Base-by-base conservation (phyloP, 148 eudicot genomes). In the Polygonum aviculare region DNA sequence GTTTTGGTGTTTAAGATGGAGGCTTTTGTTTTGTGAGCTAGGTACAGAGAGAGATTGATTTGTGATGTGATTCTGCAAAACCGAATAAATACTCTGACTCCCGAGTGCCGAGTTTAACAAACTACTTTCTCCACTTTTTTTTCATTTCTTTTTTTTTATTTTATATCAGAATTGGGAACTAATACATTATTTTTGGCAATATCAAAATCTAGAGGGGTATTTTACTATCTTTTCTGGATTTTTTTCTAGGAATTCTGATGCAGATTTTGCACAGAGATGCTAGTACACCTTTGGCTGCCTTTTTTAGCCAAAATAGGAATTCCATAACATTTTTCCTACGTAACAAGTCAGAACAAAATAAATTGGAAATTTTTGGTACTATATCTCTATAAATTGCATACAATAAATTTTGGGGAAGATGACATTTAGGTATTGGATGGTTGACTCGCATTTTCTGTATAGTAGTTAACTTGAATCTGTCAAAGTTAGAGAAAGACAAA, bases 21-120 rank as follows among this genome's bases (percentile, higher is more conserved):
- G 75, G 54, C 72, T 67, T 33, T 65, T 65, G 50, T 67, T 12
- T 65, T 65, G 50, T 18, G 74, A 72, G 74, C 21, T 41, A 33
- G 15, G 74, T 19, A 21, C 54, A 48, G 31, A 41, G 74, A 41
- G 74, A 72, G 33, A 41, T 44, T 15, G 51, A 19, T 72, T 26
- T 62, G 69, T 62, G 69, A 62, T 26, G 75, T 72, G 52, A 21
- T 72, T 47, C 31, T 72, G 52, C 50, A 72, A 72, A 72, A 72
- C 54, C 52, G 40, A 41, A 72, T 72, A 72, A 44, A 72, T 72
- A 72, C 75, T 72, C 74, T 19, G 74, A 67, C 72, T 65, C 31
- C 31, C 31, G 31, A 26, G 31, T 51, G 19, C 72, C 44, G 45
- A 67, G 72, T 67, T 67, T 67, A 36, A 19, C 21, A 36, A 67